Evolutionary conservation across 148 eudicot species (phyloP).

Genomic region (Rhododendron mucronatum): DNA sequence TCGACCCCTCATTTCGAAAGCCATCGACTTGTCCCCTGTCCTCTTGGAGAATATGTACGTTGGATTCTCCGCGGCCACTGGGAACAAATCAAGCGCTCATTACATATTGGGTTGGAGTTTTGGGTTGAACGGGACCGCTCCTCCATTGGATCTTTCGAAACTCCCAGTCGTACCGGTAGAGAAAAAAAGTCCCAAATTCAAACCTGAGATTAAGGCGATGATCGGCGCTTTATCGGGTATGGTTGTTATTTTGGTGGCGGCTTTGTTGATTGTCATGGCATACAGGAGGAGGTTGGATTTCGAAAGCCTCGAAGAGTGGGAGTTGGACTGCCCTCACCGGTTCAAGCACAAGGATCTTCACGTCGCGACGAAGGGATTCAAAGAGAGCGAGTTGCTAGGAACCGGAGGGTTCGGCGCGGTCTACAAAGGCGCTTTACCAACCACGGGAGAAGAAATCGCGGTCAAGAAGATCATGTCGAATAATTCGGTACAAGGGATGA

Average conservation of each 20-base stretch:
- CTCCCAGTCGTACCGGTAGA: background rate
- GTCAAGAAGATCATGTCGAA: constrained; percentile 19
- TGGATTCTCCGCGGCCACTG: constrained; percentile 37
- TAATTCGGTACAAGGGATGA: constrained; percentile 19
- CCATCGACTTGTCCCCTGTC: background rate
- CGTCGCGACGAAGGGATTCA: constrained; percentile 24
- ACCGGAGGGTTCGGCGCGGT: constrained; percentile 31
- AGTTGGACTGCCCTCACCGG: constrained; percentile 31
- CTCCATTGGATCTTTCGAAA: background rate
- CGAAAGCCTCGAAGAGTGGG: constrained; percentile 32
- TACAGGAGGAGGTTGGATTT: background rate
- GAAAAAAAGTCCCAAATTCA: background rate
- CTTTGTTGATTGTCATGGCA: background rate
- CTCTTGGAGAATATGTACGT: constrained; percentile 15
- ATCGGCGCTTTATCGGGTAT: constrained; percentile 4
- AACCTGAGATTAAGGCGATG: background rate
- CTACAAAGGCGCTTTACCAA: constrained; percentile 26
- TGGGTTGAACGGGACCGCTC: constrained; percentile 13
- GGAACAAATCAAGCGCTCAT: constrained; percentile 20
- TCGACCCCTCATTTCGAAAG: constrained; percentile 14
- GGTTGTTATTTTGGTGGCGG: constrained; percentile 7
- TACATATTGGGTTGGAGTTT: constrained; percentile 39
- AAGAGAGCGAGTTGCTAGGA: constrained; percentile 16
- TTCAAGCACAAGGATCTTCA: constrained; percentile 21
- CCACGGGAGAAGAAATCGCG: constrained; percentile 20